Base-by-base conservation (phyloP, 768 basidiomycete genomes). In the Amanita fuliginea region DNA sequence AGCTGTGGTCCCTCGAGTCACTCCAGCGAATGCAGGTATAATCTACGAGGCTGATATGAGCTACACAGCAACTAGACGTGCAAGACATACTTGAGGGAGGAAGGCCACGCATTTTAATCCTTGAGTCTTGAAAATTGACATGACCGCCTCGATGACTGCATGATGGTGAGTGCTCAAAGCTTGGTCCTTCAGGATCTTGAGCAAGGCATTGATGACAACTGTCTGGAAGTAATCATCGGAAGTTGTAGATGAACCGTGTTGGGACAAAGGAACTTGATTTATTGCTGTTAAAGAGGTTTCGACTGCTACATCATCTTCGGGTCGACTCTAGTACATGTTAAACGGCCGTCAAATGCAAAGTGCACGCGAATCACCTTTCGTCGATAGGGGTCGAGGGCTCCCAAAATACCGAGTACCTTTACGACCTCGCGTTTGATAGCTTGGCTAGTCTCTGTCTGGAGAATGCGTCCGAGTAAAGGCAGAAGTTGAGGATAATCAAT, bases 121-220 rank as follows among this genome's bases (percentile, higher is more conserved):
- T 60, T 98, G 94, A 0, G 93, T 96, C 65, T 94, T 93, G 76
- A 98, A 99, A 53, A 99, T 98, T 41, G 91, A 86, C 91, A 98
- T 97, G 57, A 99, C 86, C 1, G 93, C 93, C 62, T 98, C 93
- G 50, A 98, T 93, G 42, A 94, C 95, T 19, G 83, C 86, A 59
- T 96, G 86, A 58, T 97, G 93, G 57, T 90, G 84, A 49, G 73
- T 81, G 58, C 77, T 86, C 52, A 96, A 73, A 1, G 92, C 82
- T 47, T 88, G 83, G 62, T 99, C 96, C 60, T 83, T 88, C 53
- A 99, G 64, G 51, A 99, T 86, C 36, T 80, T 76, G 30, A 98
- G 75, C 8, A 99, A 75, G 0, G 92, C 78, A 22, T 80, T 86
- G 61, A 99, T 89, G 33, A 94, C 94, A 5, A 94, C 91, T 5